phyloP scores from a whole-genome alignment of 2,329 filamentous ascomycete genomes.

The Monilinia polystroma region DNA sequence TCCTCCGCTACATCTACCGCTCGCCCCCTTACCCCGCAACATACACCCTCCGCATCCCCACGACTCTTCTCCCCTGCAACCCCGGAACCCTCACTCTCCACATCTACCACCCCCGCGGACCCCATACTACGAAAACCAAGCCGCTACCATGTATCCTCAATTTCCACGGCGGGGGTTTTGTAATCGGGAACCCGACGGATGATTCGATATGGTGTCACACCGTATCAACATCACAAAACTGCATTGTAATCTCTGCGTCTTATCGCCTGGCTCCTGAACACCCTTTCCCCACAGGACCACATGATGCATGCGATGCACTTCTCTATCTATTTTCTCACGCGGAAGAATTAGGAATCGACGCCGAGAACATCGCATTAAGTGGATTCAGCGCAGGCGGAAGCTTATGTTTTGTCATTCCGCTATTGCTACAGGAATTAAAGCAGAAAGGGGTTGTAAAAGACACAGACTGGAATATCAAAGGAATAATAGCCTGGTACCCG shows the following conservation, averaged over 20 bases:
- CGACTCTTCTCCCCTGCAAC: neutral
- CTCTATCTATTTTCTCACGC: constrained; percentile 41
- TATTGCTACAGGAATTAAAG: constrained; percentile 25
- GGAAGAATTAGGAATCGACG: constrained; percentile 27
- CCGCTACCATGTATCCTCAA: constrained; percentile 39
- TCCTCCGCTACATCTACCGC: constrained; percentile 11
- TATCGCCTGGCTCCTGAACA: constrained; percentile 50
- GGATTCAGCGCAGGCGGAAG: constrained; percentile 49
- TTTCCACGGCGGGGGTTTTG: constrained; percentile 43
- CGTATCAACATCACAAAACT: constrained; percentile 43
- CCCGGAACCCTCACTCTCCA: constrained; percentile 11
- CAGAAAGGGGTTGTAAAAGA: constrained; percentile 14
- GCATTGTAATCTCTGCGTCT: constrained; percentile 45
- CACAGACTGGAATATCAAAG: neutral
- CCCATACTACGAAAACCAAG: neutral
- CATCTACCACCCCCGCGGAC: constrained; percentile 14
- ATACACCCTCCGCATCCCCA: constrained; percentile 3
- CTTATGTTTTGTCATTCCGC: constrained; percentile 26
- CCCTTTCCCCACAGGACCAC: constrained; percentile 46
- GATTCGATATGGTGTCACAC: constrained; percentile 40
- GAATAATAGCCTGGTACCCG: constrained; percentile 13
- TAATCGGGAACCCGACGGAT: constrained; percentile 40
- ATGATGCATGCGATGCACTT: constrained; percentile 49
- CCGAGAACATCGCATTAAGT: constrained; percentile 43
- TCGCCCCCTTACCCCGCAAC: constrained; percentile 4